phyloP scores from a whole-genome alignment of 345 rosid species.

The Salix dunnii region DNA sequence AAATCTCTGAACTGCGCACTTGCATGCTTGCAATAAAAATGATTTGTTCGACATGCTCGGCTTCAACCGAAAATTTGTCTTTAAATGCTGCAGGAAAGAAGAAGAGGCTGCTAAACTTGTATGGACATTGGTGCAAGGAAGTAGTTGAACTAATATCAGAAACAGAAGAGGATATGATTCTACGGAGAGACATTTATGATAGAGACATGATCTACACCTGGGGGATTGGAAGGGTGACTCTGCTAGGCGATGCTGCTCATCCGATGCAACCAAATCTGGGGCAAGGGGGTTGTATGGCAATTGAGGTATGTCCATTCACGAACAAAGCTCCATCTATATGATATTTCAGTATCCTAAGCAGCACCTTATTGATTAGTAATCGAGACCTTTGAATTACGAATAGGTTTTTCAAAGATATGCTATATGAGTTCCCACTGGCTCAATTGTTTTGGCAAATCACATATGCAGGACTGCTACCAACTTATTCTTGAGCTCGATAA shows the following conservation, averaged over 20 bases:
- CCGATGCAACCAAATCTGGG: constrained; percentile 31
- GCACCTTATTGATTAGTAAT: background rate
- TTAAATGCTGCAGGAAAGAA: constrained; percentile 7
- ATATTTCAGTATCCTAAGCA: background rate
- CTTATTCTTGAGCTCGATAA: constrained; percentile 19
- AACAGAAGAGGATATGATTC: constrained; percentile 21
- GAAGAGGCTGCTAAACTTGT: constrained; percentile 15
- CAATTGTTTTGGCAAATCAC: background rate
- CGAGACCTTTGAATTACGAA: background rate
- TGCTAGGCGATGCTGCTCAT: constrained; percentile 31
- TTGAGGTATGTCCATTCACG: constrained; percentile 18
- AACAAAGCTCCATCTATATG: background rate
- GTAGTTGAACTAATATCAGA: constrained; percentile 16
- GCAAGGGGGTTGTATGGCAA: constrained; percentile 30
- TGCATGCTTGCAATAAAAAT: background rate
- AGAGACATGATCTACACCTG: constrained; percentile 24
- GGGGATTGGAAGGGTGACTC: constrained; percentile 24
- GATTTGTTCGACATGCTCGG: background rate
- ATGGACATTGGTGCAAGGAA: constrained; percentile 19
- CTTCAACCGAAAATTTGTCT: background rate
- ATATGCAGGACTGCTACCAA: constrained; percentile 25
- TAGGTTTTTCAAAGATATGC: background rate
- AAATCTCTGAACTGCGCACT: background rate
- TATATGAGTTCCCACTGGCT: background rate
- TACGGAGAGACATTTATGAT: constrained; percentile 17